Evolutionary conservation across 257 asterid species (phyloP), one percentile per base, ranked within the genome.

Genomic region (Knoxia roxburghii): DNA sequence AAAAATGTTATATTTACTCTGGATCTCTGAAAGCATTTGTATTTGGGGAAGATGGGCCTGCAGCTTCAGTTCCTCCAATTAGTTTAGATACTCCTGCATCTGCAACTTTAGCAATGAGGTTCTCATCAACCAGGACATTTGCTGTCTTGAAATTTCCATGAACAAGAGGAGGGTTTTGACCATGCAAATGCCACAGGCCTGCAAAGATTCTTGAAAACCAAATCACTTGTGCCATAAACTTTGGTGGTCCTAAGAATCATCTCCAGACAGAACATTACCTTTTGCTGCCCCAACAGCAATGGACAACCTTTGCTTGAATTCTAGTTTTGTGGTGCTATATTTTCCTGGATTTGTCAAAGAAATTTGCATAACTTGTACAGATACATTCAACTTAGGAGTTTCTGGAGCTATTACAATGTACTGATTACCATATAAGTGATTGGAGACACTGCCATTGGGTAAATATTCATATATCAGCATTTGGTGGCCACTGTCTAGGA

Each of bases 61-160:
- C 82, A 56, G 76, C 84, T 51, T 80, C 84, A 18, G 76, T 69
- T 64, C 72, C 81, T 30, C 75, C 76, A 2, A 85, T 83, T 35
- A 89, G 75, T 51, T 61, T 80, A 2, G 59, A 73, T n/a, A 85
- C 52, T 49, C 95, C 92, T 53, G 84, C 89, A 78, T 87, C 96
- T 57, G 90, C 79, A 69, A 89, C 92, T 79, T 85, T 89, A 18
- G 90, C 90, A 60, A 74, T 80, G 81, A 89, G 85, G 74, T 83
- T 76, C 81, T 85, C 96, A 66, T 87, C 92, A 58, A 89, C 96
- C 82, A 89, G 51, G 18, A 89, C 96, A 76, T 82, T 87, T 40
- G 89, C 84, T 45, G 95, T 87, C 81, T 84, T 82, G 68, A 89
- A 89, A 77, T 82, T 82, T 26, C 85, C 72, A 61, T 89, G 97